Base-by-base conservation (phyloP, 805 yeast species). In the Clavispora phyllophila region DNA sequence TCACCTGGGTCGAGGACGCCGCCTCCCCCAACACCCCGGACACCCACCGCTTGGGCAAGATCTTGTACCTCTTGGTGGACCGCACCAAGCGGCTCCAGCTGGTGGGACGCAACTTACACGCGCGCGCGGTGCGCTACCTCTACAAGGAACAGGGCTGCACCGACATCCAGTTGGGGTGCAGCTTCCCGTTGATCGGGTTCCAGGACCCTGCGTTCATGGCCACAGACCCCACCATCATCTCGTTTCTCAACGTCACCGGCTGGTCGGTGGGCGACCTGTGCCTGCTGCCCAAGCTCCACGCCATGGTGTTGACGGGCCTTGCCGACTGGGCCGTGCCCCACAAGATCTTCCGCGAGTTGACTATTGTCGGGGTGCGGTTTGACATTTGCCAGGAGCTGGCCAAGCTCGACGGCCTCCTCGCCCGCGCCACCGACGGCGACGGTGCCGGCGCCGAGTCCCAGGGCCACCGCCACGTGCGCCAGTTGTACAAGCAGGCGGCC, bases 351-450 rank as follows among this genome's bases (percentile, higher is more conserved):
- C 61, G 74, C 39, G 81, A 76, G 47, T 64, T 79, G 47, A 76
- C 74, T 63, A 74, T 77, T 43, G 76, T 77, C 31, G 82, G 82
- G 3, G 73, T 79, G 12, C 61, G 78, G 47, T 78, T 79, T 57
- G 81, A 77, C 50, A 66, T 78, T n/a, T 73, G 80, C 50, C 64
- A 60, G 45, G 66, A 73, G 43, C 57, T 70, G 10, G 59, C 61
- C 3, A 70, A 72, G 47, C 58, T 78, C 33, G 55, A 70, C 48
- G 58, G 61, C n/a, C 55, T 76, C n/a, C 60, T 76, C 5, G 53
- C 60, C 26, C 49, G 58, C 17, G 46, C 58, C 3, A 51, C 47
- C n/a, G 34, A 44, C 6, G 48, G 43, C 54, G 25, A 6, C 20
- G 17, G 25, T 12, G 23, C 26, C 10, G 24, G 10, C 41, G 12